phyloP scores from a whole-genome alignment of 1,284 basidiomycete species.

The Malassezia restricta region DNA sequence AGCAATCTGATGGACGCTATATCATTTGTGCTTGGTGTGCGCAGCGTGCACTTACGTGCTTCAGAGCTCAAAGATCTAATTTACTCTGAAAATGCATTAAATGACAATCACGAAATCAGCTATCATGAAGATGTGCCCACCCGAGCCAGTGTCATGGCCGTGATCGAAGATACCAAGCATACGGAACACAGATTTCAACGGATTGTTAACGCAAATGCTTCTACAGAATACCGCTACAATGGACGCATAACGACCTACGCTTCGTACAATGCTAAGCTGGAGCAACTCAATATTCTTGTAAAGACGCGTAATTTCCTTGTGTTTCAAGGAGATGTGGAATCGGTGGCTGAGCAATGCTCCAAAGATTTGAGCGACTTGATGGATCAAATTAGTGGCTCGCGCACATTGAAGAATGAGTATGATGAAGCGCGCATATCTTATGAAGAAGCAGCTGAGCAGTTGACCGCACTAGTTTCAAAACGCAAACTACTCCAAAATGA shows the following conservation, averaged over 20 bases:
- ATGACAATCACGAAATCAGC: constrained; percentile 36
- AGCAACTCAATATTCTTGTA: constrained; percentile 69
- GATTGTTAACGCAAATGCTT: constrained; percentile 72
- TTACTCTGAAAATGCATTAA: constrained; percentile 51
- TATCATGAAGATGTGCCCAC: constrained; percentile 59
- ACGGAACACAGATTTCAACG: constrained; percentile 76
- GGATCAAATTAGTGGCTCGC: constrained; percentile 66
- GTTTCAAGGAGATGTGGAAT: constrained; percentile 93
- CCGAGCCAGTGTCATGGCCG: constrained; percentile 86
- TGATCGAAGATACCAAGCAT: constrained; percentile 63
- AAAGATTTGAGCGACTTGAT: constrained; percentile 79
- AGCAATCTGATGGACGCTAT: constrained; percentile 99
- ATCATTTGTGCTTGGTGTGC: constrained; percentile 93
- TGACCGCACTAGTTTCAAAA: constrained; percentile 85
- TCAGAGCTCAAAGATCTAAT: constrained; percentile 89
- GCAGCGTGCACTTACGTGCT: constrained; percentile 79
- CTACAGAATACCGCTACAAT: constrained; percentile 51
- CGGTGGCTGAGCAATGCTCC: constrained; percentile 86
- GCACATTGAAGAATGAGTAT: constrained; percentile 78
- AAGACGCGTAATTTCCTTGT: constrained; percentile 99
- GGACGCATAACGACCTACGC: constrained; percentile 25
- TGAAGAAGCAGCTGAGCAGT: constrained; percentile 79
- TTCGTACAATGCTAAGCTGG: constrained; percentile 35
- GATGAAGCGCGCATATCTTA: constrained; percentile 75
- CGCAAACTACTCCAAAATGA: constrained; percentile 83